These are phyloP conservation scores for Krasilnikovozyma curviuscula DNA, from an alignment of 768 basidiomycete species.

Conservation along the genomic window DNA sequence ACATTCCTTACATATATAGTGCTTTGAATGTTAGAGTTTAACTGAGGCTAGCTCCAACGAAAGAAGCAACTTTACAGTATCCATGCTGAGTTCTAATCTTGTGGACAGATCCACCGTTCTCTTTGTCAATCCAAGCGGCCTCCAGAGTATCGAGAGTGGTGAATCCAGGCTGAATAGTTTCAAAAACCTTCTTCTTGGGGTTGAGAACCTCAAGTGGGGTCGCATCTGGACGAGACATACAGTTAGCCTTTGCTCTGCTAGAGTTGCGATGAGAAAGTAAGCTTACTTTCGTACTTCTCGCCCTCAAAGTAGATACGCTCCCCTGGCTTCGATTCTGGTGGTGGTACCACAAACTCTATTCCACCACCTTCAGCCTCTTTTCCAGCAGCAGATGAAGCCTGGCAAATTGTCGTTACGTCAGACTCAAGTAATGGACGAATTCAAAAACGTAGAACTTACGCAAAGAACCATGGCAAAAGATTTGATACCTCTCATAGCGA, in stretches of 20 bases:
- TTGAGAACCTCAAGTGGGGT: constrained; percentile 64
- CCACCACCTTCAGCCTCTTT: constrained; percentile 78
- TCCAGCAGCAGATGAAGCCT: constrained; percentile 52
- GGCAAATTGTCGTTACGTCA: neutral
- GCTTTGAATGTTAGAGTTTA: too few relatives aligned
- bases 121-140: constrained; percentile 81
- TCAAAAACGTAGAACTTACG: constrained; percentile 31
- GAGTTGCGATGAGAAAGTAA: too few relatives aligned
- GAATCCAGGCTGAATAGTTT: constrained; percentile 70
- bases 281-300: constrained; percentile 55
- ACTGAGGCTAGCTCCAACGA: constrained; percentile 82
- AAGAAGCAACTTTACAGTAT: constrained; percentile 54
- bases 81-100: constrained; percentile 68
- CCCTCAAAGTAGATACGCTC: constrained; percentile 94
- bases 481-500: constrained; percentile 82
- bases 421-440: neutral
- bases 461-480: constrained; percentile 95
- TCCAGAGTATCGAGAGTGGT: constrained; percentile 69
- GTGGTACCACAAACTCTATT: constrained; percentile 79
- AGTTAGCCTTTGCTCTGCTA: too few relatives aligned
- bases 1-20: too few relatives aligned
- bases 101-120: constrained; percentile 50
- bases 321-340: constrained; percentile 64
- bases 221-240: constrained; percentile 20
- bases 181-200: constrained; percentile 98